Evolutionary conservation across 257 asterid species (phyloP), one percentile per base, ranked within the genome.

Genomic region (Capsicum pubescens): DNA sequence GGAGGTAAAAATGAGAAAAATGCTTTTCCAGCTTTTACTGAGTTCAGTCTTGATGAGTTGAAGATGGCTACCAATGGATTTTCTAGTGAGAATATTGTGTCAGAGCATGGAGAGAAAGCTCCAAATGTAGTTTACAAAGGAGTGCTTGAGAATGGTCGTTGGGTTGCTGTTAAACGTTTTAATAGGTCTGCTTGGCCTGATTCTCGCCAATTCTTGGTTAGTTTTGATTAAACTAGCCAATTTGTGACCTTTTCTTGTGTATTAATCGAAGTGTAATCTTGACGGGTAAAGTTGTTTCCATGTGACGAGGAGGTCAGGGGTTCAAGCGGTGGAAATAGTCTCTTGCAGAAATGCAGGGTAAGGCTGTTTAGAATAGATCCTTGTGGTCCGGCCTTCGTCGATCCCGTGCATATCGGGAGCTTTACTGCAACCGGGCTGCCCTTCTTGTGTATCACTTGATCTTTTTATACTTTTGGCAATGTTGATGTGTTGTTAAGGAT

Each of bases 31-130:
- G 59, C 66, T 61, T 90, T 90, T 55, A 63, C 85, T 13, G 92
- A 88, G 44, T 88, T 84, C 83, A 86, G 90, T 77, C 76, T 84
- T 56, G 91, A 88, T 74, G 91, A 85, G 76, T 71, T 90, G 66
- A 90, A 84, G 44, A 80, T 77, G 36, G 91, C 92, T 26, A 88
- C 92, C 13, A 80, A 80, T 82, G 92, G 89, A 11, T 90, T 90
- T 78, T 85, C 90, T 2, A 9, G 84, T 36, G 91, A 90, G 42
- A 90, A 90, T 68, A 85, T 90, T 26, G 92, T 90, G 14, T 90
- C 92, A 16, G 92, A 90, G 79, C 92, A 90, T 68, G 92, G 92
- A 13, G 92, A 90, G 82, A 90, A 90, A 83, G 92, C 92, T 81
- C 92, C 92, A 14, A 90, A 90, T 78, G 91, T 90, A 9, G 92